Base-by-base conservation (phyloP, 2,329 filamentous ascomycete genomes). In the Catunica adiposa region DNA sequence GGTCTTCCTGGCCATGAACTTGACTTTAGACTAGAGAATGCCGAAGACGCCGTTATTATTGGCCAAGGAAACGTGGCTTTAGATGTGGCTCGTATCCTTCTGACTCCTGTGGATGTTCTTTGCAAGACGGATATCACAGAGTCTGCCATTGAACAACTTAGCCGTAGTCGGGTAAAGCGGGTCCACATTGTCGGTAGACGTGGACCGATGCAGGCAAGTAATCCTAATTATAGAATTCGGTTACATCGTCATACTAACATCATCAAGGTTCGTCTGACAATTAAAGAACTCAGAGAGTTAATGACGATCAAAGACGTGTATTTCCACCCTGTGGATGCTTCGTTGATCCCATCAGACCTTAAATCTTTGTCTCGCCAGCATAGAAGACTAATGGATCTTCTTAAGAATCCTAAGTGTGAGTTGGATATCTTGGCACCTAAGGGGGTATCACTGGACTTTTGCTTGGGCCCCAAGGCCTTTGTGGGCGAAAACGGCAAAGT, bases 11-110 rank as follows among this genome's bases (percentile, higher is more conserved):
- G 94, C 62, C 77, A 83, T 20, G 68, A 77, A 62, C 70, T 95
- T 6, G 71, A 77, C n/a, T 86, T 89, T 0, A 78, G 88, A 64
- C 23, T 59, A 2, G 74, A 97, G 25, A 77, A 80, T 0, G 72
- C 74, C 8, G 85, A 84, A 0, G 87, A 95, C 53, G 92, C 87
- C 1, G 80, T 96, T 31, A 76, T 98, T 51, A 82, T 98, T 60
- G 92, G 92, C 1, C 90, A 98, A 64, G 92, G 92, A 15, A 98
- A 98, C 68, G 92, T 98, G 7, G 92, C 92, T 0, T 72, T 98
- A 51, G 92, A 98, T 66, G 86, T 98, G 15, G 89, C 90, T 1
- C 79, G 94, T 25, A 90, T 94, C 63, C 72, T 98, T 3, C 73
- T 98, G 14, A 82, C 84, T 54, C 79, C 86, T 59, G 72, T 94